Conservation (phyloP, 2,329 filamentous ascomycete genomes). For the Nectriaceae sp. region DNA sequence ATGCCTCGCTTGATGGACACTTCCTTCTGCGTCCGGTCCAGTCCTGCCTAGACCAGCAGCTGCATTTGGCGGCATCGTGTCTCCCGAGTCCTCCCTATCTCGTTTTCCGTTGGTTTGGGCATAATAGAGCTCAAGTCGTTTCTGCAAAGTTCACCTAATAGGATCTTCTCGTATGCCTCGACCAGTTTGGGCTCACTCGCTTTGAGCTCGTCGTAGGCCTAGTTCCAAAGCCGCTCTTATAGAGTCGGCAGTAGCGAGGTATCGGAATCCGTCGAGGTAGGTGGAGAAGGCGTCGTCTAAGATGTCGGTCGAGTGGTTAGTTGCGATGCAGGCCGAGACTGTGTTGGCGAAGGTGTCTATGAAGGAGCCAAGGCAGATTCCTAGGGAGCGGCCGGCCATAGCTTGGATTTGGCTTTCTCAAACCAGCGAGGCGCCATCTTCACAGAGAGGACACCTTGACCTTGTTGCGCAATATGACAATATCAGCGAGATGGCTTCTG, state of each 20-base stretch:
- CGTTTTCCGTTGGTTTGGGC: slow-evolving; percentile 2
- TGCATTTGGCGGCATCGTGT: slow-evolving; percentile 28
- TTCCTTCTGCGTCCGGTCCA: slow-evolving; percentile 26
- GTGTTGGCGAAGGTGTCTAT: neutral
- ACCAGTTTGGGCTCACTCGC: slow-evolving; percentile 15
- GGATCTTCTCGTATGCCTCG: slow-evolving; percentile 21
- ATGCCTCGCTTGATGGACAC: slow-evolving; percentile 28
- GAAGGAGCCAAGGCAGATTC: neutral
- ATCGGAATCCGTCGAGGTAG: neutral
- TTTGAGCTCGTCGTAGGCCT: slow-evolving; percentile 21
- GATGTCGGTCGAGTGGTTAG: neutral
- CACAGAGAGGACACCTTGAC: neutral
- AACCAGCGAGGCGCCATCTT: neutral
- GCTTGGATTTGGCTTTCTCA: neutral
- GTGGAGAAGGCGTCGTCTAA: neutral
- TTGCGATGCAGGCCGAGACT: neutral
- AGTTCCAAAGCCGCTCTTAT: slow-evolving; percentile 18
- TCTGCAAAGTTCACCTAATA: slow-evolving; percentile 11
- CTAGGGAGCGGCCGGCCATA: neutral
- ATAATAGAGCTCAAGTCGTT: slow-evolving; percentile 1
- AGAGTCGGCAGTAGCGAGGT: neutral
- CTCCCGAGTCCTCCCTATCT: slow-evolving; percentile 8
- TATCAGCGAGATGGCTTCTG: slow-evolving; percentile 8
- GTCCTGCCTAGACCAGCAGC: slow-evolving; percentile 29
- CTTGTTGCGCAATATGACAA: slow-evolving; percentile 6